These are phyloP conservation scores for Trypanosoma boissoni DNA, from an alignment of 208 protist species.

Conservation along the genomic window DNA sequence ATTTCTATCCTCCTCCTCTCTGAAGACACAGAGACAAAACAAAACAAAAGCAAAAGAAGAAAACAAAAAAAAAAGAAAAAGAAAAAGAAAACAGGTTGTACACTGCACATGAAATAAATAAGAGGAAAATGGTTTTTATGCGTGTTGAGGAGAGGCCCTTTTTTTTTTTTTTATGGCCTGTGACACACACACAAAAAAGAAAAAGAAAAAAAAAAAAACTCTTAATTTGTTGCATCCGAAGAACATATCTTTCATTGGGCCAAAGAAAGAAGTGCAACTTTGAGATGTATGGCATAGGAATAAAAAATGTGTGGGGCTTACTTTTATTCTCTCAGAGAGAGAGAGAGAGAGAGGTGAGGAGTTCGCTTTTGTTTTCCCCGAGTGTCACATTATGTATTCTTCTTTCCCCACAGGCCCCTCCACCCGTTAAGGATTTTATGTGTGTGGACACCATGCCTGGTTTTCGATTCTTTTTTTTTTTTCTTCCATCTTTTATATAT, in stretches of 20 bases:
- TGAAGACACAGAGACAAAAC: no score
- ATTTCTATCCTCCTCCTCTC: no score
- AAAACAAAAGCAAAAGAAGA: slow-evolving; percentile 9
- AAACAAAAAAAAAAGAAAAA: slow-evolving; percentile 16
- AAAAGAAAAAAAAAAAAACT: slow-evolving; percentile 13
- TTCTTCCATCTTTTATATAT: slow-evolving; percentile 4
- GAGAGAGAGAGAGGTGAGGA: not conserved
- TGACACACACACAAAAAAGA: slow-evolving; percentile 15
- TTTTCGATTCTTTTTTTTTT: not conserved
- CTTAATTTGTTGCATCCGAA: slow-evolving; percentile 5
- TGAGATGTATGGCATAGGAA: no score
- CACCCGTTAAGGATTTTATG: no score
- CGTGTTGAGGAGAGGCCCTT: no score
- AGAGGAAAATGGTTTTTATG: no score
- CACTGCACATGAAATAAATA: not conserved
- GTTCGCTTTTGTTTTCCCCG: not conserved
- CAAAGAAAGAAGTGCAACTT: not conserved
- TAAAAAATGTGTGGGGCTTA: no score
- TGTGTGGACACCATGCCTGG: no score
- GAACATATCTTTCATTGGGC: not conserved
- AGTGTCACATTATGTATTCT: not conserved
- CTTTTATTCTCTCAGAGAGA: no score
- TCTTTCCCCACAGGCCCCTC: no score
- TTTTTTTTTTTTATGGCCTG: not conserved
- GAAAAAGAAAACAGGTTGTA: not conserved